Evolutionary conservation across 768 basidiomycete genomes (phyloP).

Genomic region (Coprinopsis marcescibilis): DNA sequence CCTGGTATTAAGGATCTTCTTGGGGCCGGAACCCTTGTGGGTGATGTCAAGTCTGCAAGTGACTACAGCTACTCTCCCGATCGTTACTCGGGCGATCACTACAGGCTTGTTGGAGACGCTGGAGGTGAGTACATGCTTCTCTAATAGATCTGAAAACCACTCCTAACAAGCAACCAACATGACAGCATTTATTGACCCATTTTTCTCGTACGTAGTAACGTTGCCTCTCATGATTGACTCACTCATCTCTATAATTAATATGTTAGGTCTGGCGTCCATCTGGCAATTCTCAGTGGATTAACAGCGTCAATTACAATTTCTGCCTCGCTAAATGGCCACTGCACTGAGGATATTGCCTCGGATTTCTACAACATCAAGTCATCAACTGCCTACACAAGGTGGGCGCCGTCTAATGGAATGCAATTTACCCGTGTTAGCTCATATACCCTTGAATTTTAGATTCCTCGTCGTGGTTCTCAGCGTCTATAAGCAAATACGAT

Average conservation of each 20-base stretch:
- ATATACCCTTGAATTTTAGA: conserved; percentile 15
- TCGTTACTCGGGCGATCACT: conserved; percentile 26
- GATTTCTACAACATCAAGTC: conserved; percentile 27
- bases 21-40: conserved; percentile 16
- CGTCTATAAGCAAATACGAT: conserved; percentile 44
- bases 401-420: not conserved
- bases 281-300: conserved; percentile 33
- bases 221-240: not conserved
- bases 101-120: conserved; percentile 26
- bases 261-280: conserved; percentile 28
- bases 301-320: conserved; percentile 30
- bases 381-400: conserved; percentile 31
- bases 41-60: conserved; percentile 21
- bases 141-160: not conserved
- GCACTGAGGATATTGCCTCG: conserved; percentile 23
- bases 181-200: conserved; percentile 59
- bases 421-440: not conserved
- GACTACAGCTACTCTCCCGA: conserved; percentile 30
- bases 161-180: not conserved
- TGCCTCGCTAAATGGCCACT: conserved; percentile 25
- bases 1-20: conserved; percentile 30
- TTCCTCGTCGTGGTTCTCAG: conserved; percentile 44
- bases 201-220: conserved; percentile 44
- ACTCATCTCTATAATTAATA: not conserved
- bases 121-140: conserved; percentile 14